Conservation (phyloP, 805 yeast species). For the Lipomyces yamanashiensis region DNA sequence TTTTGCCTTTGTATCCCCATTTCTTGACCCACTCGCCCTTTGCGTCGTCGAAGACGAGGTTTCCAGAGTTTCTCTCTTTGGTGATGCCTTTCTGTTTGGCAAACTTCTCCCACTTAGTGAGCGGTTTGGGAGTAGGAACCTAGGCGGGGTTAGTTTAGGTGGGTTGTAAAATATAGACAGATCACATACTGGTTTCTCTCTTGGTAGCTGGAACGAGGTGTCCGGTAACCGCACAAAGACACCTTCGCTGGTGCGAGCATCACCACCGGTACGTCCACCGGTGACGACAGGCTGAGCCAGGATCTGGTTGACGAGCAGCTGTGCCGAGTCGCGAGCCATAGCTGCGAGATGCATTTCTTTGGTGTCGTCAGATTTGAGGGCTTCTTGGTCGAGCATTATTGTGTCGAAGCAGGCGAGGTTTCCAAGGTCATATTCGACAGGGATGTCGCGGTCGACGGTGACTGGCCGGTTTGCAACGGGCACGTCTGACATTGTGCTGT, state of each 20-base stretch:
- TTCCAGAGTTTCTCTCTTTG: constrained; percentile 81
- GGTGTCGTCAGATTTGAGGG: constrained; percentile 50
- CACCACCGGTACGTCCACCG: constrained; percentile 71
- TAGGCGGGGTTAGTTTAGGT: constrained; percentile 4
- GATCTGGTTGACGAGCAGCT: constrained; percentile 85
- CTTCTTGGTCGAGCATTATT: constrained; percentile 72
- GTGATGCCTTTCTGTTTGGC: constrained; percentile 96
- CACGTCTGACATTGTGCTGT: constrained; percentile 9
- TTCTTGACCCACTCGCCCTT: constrained; percentile 95
- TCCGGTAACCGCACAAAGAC: constrained; percentile 84
- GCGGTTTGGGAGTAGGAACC: constrained; percentile 87
- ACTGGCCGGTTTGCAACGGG: constrained; percentile 56
- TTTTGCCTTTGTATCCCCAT: constrained; percentile 97
- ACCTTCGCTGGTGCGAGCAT: constrained; percentile 65
- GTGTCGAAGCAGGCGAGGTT: constrained; percentile 88
- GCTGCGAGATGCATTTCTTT: constrained; percentile 68
- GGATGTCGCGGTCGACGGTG: constrained; percentile 88
- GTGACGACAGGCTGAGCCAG: constrained; percentile 86
- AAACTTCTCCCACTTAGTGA: constrained; percentile 95
- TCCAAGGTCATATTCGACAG: constrained; percentile 87
- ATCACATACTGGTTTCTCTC: constrained; percentile 73
- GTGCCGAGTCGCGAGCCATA: constrained; percentile 88
- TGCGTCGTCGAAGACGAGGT: constrained; percentile 86
- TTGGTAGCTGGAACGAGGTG: constrained; percentile 78
- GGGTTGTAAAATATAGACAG: neutral